Conservation (phyloP, 2,329 filamentous ascomycete species). For the Esteya vermicola region DNA sequence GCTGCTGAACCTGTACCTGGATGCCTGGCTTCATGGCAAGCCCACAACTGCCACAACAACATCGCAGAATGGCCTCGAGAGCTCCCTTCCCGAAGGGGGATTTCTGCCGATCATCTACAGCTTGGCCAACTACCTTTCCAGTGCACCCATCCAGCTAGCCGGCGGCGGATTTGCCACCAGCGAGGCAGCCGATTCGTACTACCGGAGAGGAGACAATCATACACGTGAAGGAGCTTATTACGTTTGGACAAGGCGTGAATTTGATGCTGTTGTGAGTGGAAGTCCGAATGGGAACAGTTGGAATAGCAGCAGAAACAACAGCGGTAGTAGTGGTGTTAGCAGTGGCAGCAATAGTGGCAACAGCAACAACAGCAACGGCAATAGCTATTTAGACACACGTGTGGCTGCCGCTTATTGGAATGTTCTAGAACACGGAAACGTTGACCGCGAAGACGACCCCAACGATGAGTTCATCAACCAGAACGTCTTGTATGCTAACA, state of each 20-base stretch:
- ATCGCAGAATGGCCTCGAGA: not conserved
- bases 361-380: constrained; percentile 21
- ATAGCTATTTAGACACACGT: constrained; percentile 45
- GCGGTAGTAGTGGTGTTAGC: no score
- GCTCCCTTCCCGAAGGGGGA: constrained; percentile 39
- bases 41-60: constrained; percentile 15
- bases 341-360: no score
- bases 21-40: constrained; percentile 56
- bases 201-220: constrained; percentile 58
- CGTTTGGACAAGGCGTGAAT: constrained; percentile 81
- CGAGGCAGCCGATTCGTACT: constrained; percentile 78
- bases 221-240: constrained; percentile 90
- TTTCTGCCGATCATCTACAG: constrained; percentile 69
- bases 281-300: no score
- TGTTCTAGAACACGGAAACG: constrained; percentile 72
- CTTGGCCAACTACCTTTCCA: constrained; percentile 74
- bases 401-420: constrained; percentile 77
- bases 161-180: constrained; percentile 73
- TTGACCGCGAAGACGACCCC: constrained; percentile 67
- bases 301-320: no score
- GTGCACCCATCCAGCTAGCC: constrained; percentile 48
- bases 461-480: constrained; percentile 92
- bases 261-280: constrained; percentile 68
- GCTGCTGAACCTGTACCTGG: constrained; percentile 68
- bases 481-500: constrained; percentile 67